Evolutionary conservation across 306 rosid species (phyloP), one percentile per base, ranked within the genome.

Genomic region (Castanopsis chinensis): DNA sequence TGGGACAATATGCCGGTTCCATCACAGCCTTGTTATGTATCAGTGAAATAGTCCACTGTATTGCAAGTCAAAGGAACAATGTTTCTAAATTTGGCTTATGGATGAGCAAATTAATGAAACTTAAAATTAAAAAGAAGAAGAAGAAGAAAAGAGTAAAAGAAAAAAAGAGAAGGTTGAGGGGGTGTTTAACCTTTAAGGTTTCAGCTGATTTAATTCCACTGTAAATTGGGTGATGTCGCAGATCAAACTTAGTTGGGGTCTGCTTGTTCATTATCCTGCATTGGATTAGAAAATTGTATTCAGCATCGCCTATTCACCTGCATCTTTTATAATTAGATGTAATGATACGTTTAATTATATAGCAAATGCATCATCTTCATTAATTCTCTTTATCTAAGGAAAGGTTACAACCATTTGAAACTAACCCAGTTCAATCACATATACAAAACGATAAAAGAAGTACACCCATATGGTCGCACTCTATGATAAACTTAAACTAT

Each of bases 1-100:
- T 94, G 82, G 95, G 97, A 81, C 98, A 94, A 87, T 91, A 94
- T n/a, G 98, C 92, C 28, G 98, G 98, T 51, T 94, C 98, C 53
- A 94, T 90, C 80, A 94, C 97, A 30, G 98, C 97, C 86, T 94
- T 94, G 41, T 92, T 95, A 86, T 90, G 87, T 77, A 94, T 94
- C 70, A 92, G 91, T 6, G 83, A 78, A 82, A 94, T 88, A 65
- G 91, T 95, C n/a, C 37, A 95, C 98, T 94, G 98, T 86, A 94
- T 72, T 78, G 33, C 69, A 80, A 67, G 35, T 56, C 37, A 78
- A 85, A 77, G 45, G 45, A 7, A 2, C 45, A 37, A 37, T 7
- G 0, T 37, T 7, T 7, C 45, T 37, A 37, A 37, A 37, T 37
- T 37, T 37, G 45, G 45, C 45, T 37, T 37, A 37, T 37, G 11